A percentile compares a stretch with the other conserved stretches of the same genome.
Conservation (phyloP, 768 basidiomycete species). For the Hygrocybe coccinea region DNA sequence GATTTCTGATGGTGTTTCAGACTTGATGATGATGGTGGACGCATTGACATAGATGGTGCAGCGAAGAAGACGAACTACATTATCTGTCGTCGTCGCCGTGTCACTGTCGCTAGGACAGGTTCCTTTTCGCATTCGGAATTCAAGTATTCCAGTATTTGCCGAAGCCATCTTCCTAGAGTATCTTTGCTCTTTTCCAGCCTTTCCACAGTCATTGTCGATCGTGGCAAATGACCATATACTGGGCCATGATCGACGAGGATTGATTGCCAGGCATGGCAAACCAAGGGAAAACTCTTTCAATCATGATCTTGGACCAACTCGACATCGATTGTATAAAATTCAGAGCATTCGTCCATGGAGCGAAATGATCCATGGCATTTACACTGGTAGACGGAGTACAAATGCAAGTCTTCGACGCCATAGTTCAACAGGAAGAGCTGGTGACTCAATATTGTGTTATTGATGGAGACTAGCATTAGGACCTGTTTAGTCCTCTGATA, state of each 20-base stretch:
- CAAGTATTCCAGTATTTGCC: slow-evolving; percentile 41
- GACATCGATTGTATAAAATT: slow-evolving; percentile 29
- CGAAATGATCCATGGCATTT: slow-evolving; percentile 36
- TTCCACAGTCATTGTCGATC: slow-evolving; percentile 32
- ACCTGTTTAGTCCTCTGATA: too few species aligned
- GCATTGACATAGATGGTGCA: slow-evolving; percentile 41
- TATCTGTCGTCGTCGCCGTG: background rate
- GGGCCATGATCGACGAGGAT: slow-evolving; percentile 35
- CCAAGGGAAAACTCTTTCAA: slow-evolving; percentile 29
- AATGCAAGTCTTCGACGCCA: slow-evolving; percentile 38
- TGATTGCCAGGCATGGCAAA: slow-evolving; percentile 36
- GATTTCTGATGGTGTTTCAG: slow-evolving; percentile 29
- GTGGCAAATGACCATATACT: slow-evolving; percentile 38
- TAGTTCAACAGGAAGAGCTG: slow-evolving; percentile 32
- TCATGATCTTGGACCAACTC: slow-evolving; percentile 29
- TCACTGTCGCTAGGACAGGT: background rate
- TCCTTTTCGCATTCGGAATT: slow-evolving; percentile 33
- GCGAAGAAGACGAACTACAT: slow-evolving; percentile 33
- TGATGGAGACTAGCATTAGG: too few species aligned
- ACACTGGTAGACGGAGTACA: slow-evolving; percentile 30
- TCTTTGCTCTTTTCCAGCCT: slow-evolving; percentile 31
- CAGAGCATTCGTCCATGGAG: slow-evolving; percentile 26
- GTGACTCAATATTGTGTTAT: too few species aligned
- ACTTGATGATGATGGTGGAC: slow-evolving; percentile 25
- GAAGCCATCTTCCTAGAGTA: slow-evolving; percentile 22